Conservation (phyloP, 164 flowering plant species). For the Protea cynaroides region DNA sequence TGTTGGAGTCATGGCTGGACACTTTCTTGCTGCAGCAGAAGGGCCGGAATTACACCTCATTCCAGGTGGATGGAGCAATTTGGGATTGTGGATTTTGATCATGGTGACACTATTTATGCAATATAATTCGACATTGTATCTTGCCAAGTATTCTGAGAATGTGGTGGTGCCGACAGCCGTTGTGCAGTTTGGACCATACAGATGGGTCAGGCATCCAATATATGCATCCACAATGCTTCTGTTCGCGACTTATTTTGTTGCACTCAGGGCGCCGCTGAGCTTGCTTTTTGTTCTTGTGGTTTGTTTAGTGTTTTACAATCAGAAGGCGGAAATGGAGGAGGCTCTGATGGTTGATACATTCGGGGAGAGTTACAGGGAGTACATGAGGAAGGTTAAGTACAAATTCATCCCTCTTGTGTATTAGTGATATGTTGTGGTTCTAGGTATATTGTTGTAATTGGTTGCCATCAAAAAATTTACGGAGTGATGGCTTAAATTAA, state of each 20-base stretch:
- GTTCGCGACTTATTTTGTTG: constrained; percentile 55
- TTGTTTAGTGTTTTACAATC: constrained; percentile 59
- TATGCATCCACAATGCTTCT: constrained; percentile 75
- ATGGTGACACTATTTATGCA: constrained; percentile 53
- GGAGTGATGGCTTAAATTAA: neutral
- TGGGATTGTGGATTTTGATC: constrained; percentile 60
- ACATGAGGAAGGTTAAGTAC: constrained; percentile 60
- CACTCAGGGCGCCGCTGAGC: constrained; percentile 78
- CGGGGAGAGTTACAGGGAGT: constrained; percentile 61
- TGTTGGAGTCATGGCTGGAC: constrained; percentile 58
- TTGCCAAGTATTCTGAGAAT: constrained; percentile 83
- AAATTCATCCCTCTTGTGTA: constrained; percentile 80
- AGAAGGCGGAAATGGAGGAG: constrained; percentile 78
- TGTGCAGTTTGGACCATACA: constrained; percentile 88
- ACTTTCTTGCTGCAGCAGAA: constrained; percentile 87
- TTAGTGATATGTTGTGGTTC: constrained; percentile 24
- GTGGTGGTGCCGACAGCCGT: constrained; percentile 80
- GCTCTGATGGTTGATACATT: constrained; percentile 66
- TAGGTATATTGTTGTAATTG: constrained; percentile 9
- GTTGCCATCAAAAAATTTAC: neutral
- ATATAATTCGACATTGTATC: constrained; percentile 62
- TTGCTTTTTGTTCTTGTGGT: constrained; percentile 43
- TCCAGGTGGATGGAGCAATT: constrained; percentile 69
- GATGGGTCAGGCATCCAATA: constrained; percentile 88
- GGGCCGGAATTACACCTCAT: constrained; percentile 70